A percentile compares a stretch with the other conserved stretches of the same genome.
Conservation (phyloP, 2,329 filamentous ascomycete species). For the Trichoderma sp. region DNA sequence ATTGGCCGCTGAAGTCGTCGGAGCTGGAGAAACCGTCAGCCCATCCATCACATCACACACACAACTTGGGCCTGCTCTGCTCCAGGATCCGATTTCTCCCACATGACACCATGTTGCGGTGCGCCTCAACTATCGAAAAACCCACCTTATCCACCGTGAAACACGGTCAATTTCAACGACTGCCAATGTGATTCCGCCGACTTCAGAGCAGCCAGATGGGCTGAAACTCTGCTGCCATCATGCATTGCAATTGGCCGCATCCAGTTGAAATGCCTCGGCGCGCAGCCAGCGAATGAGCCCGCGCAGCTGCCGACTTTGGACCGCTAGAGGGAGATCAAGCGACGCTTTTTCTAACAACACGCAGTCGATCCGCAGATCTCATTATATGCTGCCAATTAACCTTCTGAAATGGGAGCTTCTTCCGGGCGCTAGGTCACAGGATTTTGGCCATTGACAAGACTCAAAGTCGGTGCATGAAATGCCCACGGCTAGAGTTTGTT, state of each 20-base stretch:
- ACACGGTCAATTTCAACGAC: neutral
- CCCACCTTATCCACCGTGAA: neutral
- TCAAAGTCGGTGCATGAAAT: neutral
- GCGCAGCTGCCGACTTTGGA: neutral
- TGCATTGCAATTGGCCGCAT: slow-evolving; percentile 1
- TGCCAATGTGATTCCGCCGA: neutral
- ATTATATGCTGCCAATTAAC: neutral
- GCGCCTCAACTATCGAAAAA: neutral
- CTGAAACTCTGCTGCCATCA: neutral
- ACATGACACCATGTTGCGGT: neutral
- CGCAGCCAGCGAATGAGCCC: neutral
- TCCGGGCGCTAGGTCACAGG: slow-evolving; percentile 16
- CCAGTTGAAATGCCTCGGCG: neutral
- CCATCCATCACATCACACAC: neutral
- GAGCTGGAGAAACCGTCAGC: neutral
- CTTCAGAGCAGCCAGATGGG: neutral
- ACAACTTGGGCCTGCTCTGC: neutral
- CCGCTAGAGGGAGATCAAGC: neutral
- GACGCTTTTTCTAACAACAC: neutral
- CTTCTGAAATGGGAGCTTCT: slow-evolving; percentile 19
- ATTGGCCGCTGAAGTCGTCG: neutral
- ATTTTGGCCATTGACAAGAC: neutral
- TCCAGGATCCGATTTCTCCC: neutral
- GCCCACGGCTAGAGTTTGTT: neutral
- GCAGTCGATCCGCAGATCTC: slow-evolving; percentile 18